A percentile compares a stretch with the other conserved stretches of the same genome.
These are phyloP conservation scores for Carex arenaria DNA, from an alignment of 202 grass and related monocot genomes.

Conservation along the genomic window DNA sequence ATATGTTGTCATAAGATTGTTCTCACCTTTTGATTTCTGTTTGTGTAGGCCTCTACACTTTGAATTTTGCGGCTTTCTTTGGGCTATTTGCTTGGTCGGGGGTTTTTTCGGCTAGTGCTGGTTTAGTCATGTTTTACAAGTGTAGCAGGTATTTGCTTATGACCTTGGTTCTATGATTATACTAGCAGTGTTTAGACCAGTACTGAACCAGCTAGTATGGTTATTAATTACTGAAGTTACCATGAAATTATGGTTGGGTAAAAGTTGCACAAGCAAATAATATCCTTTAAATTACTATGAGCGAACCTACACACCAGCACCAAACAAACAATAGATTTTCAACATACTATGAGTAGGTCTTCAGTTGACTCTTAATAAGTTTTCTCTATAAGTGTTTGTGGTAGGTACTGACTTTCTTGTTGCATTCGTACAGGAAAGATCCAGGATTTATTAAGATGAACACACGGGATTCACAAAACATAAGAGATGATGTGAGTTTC, in stretches of 20 bases:
- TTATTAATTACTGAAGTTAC: background rate
- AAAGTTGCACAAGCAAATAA: background rate
- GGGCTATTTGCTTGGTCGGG: slow-evolving; percentile 80
- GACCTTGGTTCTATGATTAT: background rate
- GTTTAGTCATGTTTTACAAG: slow-evolving; percentile 90
- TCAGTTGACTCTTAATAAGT: background rate
- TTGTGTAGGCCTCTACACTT: slow-evolving; percentile 52
- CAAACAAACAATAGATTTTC: background rate
- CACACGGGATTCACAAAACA: slow-evolving; percentile 59
- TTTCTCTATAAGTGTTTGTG: background rate
- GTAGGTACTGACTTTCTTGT: background rate
- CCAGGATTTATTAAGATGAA: slow-evolving; percentile 84
- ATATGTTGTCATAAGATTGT: slow-evolving; percentile 6
- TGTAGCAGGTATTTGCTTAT: slow-evolving; percentile 81
- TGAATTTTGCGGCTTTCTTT: slow-evolving; percentile 52
- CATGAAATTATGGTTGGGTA: background rate
- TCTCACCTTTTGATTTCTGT: slow-evolving; percentile 23
- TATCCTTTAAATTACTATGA: background rate
- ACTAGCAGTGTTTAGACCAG: background rate
- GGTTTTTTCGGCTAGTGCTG: slow-evolving; percentile 75
- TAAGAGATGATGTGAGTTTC: slow-evolving; percentile 89
- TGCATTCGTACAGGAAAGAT: slow-evolving; percentile 67
- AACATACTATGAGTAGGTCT: background rate
- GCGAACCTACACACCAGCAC: background rate
- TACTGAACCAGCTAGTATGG: background rate